Percentiles rank a stretch among this genome's conserved stretches.
Evolutionary conservation across 2,329 filamentous ascomycete species (phyloP).

Genomic region (Fusarium ramigenum): DNA sequence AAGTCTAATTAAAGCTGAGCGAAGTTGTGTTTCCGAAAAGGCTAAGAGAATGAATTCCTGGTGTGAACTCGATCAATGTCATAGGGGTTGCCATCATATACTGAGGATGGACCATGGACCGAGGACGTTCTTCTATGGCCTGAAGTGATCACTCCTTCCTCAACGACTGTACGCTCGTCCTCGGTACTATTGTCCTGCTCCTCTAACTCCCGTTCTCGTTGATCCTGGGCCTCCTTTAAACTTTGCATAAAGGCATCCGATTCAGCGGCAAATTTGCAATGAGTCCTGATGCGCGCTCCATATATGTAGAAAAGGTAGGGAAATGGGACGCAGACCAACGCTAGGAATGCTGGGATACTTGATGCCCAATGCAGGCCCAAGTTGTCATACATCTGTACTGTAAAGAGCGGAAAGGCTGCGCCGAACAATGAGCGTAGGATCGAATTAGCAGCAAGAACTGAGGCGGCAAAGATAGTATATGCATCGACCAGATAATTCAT

Average conservation of each 20-base stretch:
- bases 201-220: background rate
- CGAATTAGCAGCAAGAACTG: background rate
- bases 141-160: background rate
- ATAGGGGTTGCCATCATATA: background rate
- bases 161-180: background rate
- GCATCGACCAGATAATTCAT: background rate
- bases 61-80: background rate
- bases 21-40: rapidly evolving
- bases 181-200: background rate
- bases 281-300: background rate
- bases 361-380: background rate
- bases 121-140: background rate
- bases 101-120: background rate
- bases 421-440: background rate
- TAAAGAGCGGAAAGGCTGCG: background rate
- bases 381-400: background rate
- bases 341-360: background rate
- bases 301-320: background rate
- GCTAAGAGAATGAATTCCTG: background rate
- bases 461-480: background rate
- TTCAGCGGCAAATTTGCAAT: background rate
- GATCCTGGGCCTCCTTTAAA: background rate
- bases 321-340: background rate
- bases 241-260: background rate
- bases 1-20: too few relatives aligned